Evolutionary conservation across 2,329 filamentous ascomycete genomes (phyloP).

Genomic region (Colletotrichum sp.): DNA sequence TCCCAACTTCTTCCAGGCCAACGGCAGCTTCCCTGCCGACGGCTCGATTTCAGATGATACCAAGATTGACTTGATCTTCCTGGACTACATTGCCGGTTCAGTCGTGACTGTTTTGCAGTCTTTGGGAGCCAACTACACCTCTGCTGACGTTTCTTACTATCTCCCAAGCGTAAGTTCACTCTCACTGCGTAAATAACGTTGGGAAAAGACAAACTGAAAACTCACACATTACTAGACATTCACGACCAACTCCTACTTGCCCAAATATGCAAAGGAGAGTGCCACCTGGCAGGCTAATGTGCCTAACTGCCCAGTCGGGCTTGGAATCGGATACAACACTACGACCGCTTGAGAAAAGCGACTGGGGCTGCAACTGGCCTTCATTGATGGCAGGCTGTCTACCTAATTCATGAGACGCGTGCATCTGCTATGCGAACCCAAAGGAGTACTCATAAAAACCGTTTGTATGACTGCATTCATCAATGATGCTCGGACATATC

Average conservation of each 20-base stretch:
- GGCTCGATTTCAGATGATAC: constrained; percentile 25
- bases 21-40: constrained; percentile 50
- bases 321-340: neutral
- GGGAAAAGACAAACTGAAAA: fast-evolving
- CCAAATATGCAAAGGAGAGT: neutral
- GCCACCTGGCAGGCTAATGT: neutral
- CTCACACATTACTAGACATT: neutral
- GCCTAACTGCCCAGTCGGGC: constrained; percentile 1
- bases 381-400: neutral
- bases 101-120: neutral
- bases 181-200: fast-evolving
- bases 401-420: no score
- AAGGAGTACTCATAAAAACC: no score
- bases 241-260: constrained; percentile 5
- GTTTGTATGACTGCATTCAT: no score
- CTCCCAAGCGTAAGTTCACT: neutral
- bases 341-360: neutral
- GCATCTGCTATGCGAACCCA: no score
- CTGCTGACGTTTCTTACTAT: neutral
- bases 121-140: neutral
- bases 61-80: constrained; percentile 4
- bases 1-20: constrained; percentile 55
- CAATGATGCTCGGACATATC: no score
- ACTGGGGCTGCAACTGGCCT: neutral
- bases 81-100: constrained; percentile 1